phyloP scores from a whole-genome alignment of 106 monocot genomes.

The Dioscorea zingiberensis region DNA sequence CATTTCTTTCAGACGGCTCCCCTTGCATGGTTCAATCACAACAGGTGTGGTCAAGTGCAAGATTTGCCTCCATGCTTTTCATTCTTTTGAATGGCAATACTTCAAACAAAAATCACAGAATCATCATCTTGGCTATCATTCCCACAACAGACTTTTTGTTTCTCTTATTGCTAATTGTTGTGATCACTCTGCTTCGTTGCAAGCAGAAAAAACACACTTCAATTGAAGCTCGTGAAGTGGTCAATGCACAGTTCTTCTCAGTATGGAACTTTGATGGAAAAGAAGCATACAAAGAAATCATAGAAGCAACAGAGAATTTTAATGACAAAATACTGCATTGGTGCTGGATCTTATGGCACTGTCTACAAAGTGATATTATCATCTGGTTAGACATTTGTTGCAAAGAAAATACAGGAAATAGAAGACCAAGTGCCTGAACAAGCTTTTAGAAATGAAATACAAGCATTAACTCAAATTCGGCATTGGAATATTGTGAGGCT shows the following conservation, averaged over 20 bases:
- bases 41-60: slow-evolving; percentile 19
- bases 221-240: neutral
- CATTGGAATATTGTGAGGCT: slow-evolving; percentile 22
- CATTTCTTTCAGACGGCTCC: slow-evolving; percentile 14
- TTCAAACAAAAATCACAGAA: neutral
- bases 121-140: neutral
- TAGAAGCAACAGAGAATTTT: slow-evolving; percentile 23
- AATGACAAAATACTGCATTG: slow-evolving; percentile 27
- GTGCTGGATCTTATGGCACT: slow-evolving; percentile 14
- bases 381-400: slow-evolving; percentile 2
- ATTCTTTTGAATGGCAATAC: neutral
- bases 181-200: neutral
- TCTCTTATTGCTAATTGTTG: neutral
- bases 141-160: neutral
- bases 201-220: neutral
- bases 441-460: slow-evolving; percentile 18
- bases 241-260: slow-evolving; percentile 10
- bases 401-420: slow-evolving; percentile 12
- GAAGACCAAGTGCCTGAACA: slow-evolving; percentile 12
- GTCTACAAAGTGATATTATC: slow-evolving; percentile 20
- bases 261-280: slow-evolving; percentile 13
- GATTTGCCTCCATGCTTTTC: slow-evolving; percentile 13
- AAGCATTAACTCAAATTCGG: slow-evolving; percentile 5
- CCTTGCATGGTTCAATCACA: slow-evolving; percentile 9
- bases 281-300: slow-evolving; percentile 7